Evolutionary conservation across 495 filamentous ascomycete genomes (phyloP).

Genomic region (Penicillium egyptiacum): DNA sequence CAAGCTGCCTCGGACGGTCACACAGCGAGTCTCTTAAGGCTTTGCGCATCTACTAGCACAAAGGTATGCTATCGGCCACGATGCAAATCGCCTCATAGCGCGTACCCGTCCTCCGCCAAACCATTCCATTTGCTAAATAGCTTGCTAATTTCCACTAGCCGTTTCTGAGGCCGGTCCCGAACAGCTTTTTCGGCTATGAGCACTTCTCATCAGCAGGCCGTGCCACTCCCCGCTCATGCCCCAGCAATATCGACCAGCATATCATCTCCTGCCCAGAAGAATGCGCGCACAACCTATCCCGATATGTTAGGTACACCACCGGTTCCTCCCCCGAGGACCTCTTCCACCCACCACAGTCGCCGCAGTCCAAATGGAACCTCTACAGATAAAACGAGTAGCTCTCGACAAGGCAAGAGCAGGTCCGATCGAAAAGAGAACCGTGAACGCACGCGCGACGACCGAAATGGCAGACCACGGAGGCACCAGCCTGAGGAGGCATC

Average conservation of each 20-base stretch:
- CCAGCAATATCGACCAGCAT: constrained; percentile 33
- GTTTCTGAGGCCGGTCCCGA: constrained; percentile 30
- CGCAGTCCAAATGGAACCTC: constrained; percentile 35
- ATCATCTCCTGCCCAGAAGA: constrained; percentile 33
- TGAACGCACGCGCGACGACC: constrained; percentile 34
- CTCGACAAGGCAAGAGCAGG: constrained; percentile 38
- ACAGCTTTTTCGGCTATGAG: constrained; percentile 48
- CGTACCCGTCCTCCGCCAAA: constrained; percentile 7
- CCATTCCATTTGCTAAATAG: constrained; percentile 4
- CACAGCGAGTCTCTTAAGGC: constrained; percentile 14
- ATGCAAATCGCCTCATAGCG: constrained; percentile 14
- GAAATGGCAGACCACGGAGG: constrained; percentile 39
- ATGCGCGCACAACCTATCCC: constrained; percentile 38
- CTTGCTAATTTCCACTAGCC: constrained; percentile 34
- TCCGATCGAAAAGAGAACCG: constrained; percentile 33
- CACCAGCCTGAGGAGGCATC: constrained; percentile 33
- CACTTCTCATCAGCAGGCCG: constrained; percentile 38
- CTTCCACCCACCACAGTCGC: constrained; percentile 43
- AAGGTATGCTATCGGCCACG: constrained; percentile 26
- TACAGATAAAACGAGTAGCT: constrained; percentile 33
- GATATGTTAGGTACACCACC: constrained; percentile 44
- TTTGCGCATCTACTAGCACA: constrained; percentile 16
- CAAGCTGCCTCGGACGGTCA: constrained; percentile 16
- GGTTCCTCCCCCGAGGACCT: constrained; percentile 46
- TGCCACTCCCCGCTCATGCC: constrained; percentile 37